A percentile compares a stretch with the other conserved stretches of the same genome.
These are phyloP conservation scores for Rutidosis leptorrhynchoides DNA, from an alignment of 129 eudicot genomes.

Conservation along the genomic window DNA sequence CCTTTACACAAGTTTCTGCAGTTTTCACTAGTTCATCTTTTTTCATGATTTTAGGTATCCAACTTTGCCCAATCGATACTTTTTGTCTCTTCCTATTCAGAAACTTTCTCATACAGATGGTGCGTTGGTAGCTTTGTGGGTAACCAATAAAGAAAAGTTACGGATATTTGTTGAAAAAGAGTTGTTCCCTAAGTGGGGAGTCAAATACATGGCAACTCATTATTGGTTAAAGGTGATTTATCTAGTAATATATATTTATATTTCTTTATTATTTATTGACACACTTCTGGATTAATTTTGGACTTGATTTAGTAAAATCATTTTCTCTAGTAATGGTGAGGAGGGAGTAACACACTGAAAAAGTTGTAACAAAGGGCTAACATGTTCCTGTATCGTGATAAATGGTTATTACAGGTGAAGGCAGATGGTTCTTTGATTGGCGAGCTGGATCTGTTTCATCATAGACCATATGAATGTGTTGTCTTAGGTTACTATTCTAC, in stretches of 20 bases:
- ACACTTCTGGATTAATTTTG: not conserved
- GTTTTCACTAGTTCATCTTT: not conserved
- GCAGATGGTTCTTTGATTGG: slow-evolving; percentile 78
- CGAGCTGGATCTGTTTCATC: slow-evolving; percentile 90
- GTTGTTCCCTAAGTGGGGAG: slow-evolving; percentile 89
- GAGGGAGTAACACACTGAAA: not conserved
- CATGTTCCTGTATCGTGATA: not conserved
- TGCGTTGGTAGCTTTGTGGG: slow-evolving; percentile 88
- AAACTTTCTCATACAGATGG: slow-evolving; percentile 59
- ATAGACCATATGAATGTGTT: slow-evolving; percentile 94
- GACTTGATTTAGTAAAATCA: not conserved
- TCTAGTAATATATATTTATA: not conserved
- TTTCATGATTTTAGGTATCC: slow-evolving; percentile 56
- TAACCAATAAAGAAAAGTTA: slow-evolving; percentile 86
- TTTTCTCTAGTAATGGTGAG: not conserved
- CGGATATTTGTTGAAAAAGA: slow-evolving; percentile 79
- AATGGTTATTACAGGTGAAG: slow-evolving; percentile 57
- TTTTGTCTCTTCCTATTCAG: slow-evolving; percentile 73
- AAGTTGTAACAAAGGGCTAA: not conserved
- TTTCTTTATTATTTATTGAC: not conserved
- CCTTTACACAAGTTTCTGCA: not conserved
- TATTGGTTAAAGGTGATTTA: slow-evolving; percentile 80
- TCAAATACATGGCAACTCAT: slow-evolving; percentile 63
- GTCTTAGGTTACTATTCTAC: slow-evolving; percentile 58
- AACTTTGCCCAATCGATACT: slow-evolving; percentile 78